Evolutionary conservation across 1,139 yeast species (phyloP), one percentile per base, ranked within the genome.

Genomic region (Debaryomycetaceae sp.): DNA sequence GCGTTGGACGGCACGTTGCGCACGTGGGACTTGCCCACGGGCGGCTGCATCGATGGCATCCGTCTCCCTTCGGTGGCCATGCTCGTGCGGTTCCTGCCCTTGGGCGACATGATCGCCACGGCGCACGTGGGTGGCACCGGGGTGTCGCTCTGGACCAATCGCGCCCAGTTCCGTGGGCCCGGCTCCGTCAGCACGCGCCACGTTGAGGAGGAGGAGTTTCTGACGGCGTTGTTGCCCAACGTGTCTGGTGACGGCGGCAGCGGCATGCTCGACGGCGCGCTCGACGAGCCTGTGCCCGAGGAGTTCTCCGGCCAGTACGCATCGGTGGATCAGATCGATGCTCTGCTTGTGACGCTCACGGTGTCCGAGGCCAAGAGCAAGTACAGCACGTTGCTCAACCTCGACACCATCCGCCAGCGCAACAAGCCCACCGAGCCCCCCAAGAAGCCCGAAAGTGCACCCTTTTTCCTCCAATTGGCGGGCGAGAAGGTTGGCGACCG

Each of bases 21-120:
- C 49, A 88, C 96, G 0, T 93, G 98, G 98, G 98, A 93, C 54
- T 71, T 93, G 38, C 97, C 98, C 20, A 83, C 96, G 3, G 98
- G 98, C 31, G 88, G 91, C 1, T 89, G 97, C 56, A 88, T 93
- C 37, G 98, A 93, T 58, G 97, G 96, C 40, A 80, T 91, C 11
- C 64, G 68, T 32, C 71, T 91, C 23, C 81, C 84, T 2, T 75
- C 71, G 42, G 89, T 89, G 13, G 95, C 84, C 2, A 88, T 97
- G 0, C 65, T 75, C 30, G 69, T 93, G 25, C 78, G 81, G 47
- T 76, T 91, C 44, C 83, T 96, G 12, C 95, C 95, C 3, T 69
- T 79, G 33, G 96, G 96, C 27, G 97, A 93, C 45, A 75, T 83
- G 56, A 69, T 93, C 37, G 98, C 97, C 2, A 89, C 98, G 1